These are phyloP conservation scores for Aspergillus viridinutans DNA, from an alignment of 2,329 filamentous ascomycete species.

Conservation along the genomic window DNA sequence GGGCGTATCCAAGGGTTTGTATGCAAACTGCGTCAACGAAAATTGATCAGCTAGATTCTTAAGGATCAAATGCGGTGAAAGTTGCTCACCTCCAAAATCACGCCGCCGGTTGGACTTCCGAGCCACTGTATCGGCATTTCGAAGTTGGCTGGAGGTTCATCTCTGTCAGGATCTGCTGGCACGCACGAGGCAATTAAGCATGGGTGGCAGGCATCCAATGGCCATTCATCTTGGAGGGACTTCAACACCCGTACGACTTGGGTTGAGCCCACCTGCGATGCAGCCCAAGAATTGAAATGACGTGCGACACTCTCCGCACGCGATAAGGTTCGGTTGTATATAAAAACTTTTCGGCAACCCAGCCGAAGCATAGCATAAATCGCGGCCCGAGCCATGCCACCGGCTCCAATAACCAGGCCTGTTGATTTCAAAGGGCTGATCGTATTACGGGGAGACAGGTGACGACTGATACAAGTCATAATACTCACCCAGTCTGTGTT, in stretches of 20 bases:
- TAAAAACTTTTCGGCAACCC: conserved; percentile 69
- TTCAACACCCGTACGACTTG: conserved; percentile 51
- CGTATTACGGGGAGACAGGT: conserved; percentile 47
- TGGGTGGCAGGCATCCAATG: conserved; percentile 57
- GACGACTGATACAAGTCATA: conserved; percentile 39
- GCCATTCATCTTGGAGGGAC: conserved; percentile 61
- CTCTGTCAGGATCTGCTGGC: conserved; percentile 63
- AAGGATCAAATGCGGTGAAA: not conserved
- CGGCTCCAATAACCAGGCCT: conserved; percentile 55
- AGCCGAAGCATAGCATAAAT: conserved; percentile 75
- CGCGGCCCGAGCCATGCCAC: conserved; percentile 73
- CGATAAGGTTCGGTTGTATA: conserved; percentile 66
- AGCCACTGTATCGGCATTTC: conserved; percentile 67
- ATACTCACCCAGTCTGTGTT: conserved; percentile 45
- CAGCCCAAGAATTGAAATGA: conserved; percentile 60
- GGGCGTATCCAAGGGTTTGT: conserved; percentile 69
- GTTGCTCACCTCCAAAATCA: conserved; percentile 61
- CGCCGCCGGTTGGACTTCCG: conserved; percentile 67
- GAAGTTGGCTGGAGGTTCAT: conserved; percentile 64
- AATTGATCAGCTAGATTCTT: conserved; percentile 3
- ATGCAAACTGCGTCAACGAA: conserved; percentile 45
- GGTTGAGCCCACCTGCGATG: conserved; percentile 32
- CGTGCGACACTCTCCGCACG: conserved; percentile 64
- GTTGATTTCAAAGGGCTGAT: conserved; percentile 49
- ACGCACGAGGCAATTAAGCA: conserved; percentile 76